A percentile compares a stretch with the other conserved stretches of the same genome.
Evolutionary conservation across 1,139 yeast genomes (phyloP).

Genomic region (Scheffersomyces lignicola): DNA sequence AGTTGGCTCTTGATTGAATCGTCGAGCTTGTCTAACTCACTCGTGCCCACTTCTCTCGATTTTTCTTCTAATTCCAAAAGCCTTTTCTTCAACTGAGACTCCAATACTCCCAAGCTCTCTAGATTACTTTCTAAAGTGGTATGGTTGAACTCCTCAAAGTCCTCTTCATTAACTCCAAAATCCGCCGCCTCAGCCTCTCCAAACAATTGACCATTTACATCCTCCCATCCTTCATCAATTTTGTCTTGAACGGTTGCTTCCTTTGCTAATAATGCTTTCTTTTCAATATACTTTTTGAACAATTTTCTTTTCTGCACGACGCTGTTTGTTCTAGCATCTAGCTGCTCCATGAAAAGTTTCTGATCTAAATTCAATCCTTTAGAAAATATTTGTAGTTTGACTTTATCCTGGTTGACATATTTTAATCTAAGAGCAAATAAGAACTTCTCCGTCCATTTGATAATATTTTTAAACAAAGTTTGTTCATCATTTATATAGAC

Average conservation of each 20-base stretch:
- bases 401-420: constrained; percentile 50
- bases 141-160: constrained; percentile 55
- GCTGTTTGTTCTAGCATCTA: constrained; percentile 28
- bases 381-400: constrained; percentile 38
- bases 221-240: constrained; percentile 52
- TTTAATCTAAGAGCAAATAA: constrained; percentile 60
- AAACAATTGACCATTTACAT: constrained; percentile 43
- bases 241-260: constrained; percentile 26
- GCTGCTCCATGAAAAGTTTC: constrained; percentile 29
- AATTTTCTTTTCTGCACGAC: constrained; percentile 31
- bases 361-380: constrained; percentile 22
- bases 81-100: constrained; percentile 19
- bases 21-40: constrained; percentile 31
- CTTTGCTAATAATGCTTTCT: constrained; percentile 16
- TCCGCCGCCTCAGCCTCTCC: constrained; percentile 41
- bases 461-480: constrained; percentile 64
- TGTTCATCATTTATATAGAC: constrained; percentile 75
- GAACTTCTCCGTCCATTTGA: constrained; percentile 65
- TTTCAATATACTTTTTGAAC: constrained; percentile 33
- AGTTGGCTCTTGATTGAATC: constrained; percentile 11
- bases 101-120: constrained; percentile 28
- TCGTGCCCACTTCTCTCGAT: constrained; percentile 17
- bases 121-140: constrained; percentile 21
- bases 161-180: constrained; percentile 61
- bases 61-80: constrained; percentile 17